Percentiles rank a stretch among this genome's conserved stretches.
Conservation (phyloP, 441 rosid genomes). For the Adansonia gregorii region DNA sequence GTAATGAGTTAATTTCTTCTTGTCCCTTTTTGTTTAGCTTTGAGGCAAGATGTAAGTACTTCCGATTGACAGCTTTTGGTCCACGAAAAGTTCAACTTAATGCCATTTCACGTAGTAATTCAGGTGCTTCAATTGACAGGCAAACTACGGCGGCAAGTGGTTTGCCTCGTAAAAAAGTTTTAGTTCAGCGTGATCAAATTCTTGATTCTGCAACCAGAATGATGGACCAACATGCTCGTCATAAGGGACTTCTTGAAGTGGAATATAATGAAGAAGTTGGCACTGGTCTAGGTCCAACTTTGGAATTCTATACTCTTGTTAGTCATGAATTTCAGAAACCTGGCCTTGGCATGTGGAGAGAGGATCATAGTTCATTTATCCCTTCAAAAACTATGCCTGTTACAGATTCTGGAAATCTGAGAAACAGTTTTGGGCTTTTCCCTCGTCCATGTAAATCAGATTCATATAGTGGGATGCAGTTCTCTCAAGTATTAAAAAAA, state of each 20-base stretch:
- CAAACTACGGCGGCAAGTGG: constrained; percentile 42
- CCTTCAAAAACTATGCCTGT: constrained; percentile 30
- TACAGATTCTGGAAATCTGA: constrained; percentile 40
- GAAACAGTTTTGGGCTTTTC: constrained; percentile 69
- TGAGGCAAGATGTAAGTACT: constrained; percentile 80
- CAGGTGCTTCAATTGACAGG: constrained; percentile 58
- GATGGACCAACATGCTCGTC: constrained; percentile 73
- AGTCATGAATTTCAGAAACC: constrained; percentile 86
- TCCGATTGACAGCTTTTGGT: constrained; percentile 81
- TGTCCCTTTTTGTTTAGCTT: constrained; percentile 94
- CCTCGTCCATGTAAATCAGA: constrained; percentile 76
- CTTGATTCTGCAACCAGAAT: constrained; percentile 83
- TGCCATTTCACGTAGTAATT: constrained; percentile 47
- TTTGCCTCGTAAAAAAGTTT: constrained; percentile 72
- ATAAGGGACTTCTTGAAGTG: constrained; percentile 79
- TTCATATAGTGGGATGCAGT: constrained; percentile 45
- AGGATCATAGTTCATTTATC: constrained; percentile 46
- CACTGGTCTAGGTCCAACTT: constrained; percentile 97
- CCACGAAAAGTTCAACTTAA: constrained; percentile 49
- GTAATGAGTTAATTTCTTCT: constrained; percentile 77
- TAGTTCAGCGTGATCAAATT: constrained; percentile 71
- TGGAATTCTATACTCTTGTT: constrained; percentile 93
- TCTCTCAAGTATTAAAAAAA: constrained; percentile 58
- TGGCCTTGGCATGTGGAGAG: constrained; percentile 93
- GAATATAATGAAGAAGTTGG: constrained; percentile 96